Evolutionary conservation across 148 eudicot species (phyloP), one percentile per base, ranked within the genome.

Genomic region (Dianthus caryophyllus): DNA sequence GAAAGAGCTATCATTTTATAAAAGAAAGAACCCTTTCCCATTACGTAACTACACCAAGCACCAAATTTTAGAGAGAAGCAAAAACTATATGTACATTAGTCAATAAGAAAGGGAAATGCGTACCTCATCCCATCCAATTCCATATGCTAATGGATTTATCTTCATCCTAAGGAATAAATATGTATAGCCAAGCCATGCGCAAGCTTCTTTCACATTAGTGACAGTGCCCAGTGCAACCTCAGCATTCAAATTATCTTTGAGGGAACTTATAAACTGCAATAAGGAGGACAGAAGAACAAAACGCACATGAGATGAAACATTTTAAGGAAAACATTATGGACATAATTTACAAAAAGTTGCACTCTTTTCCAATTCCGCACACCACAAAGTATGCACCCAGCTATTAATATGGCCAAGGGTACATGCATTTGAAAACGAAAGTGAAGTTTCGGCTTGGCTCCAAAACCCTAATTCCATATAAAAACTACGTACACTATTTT

Each of bases 161-260:
- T 88, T 95, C 99, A 95, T 95, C 84, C 99, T 82, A 73, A 95
- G 84, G 71, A 88, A 95, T 51, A 95, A 86, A 78, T 95, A 95
- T 2, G 99, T 95, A 64, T 95, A 95, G n/a, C 99, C 96, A 76
- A 95, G 97, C 99, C 99, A 95, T 44, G 99, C 99, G 82, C 99
- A 95, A 74, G 99, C 99, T 77, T 95, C 99, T 88, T 95, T 95
- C 69, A 95, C 99, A 84, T 95, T 95, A 71, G 99, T 95, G 36
- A 95, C 99, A 60, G 99, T 95, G 48, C 99, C 99, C 79, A 95
- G 63, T 68, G 95, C 93, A 58, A 95, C 97, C 96, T 95, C 99
- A 44, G 99, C 99, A 79, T 95, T 95, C 75, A 95, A 77, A 80
- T 95, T 95, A 79, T 95, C 99, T 74, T 92, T 90, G 85, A 95